A percentile compares a stretch with the other conserved stretches of the same genome.
phyloP scores from a whole-genome alignment of 2,329 filamentous ascomycete genomes.

The Cladorrhinum sp. region DNA sequence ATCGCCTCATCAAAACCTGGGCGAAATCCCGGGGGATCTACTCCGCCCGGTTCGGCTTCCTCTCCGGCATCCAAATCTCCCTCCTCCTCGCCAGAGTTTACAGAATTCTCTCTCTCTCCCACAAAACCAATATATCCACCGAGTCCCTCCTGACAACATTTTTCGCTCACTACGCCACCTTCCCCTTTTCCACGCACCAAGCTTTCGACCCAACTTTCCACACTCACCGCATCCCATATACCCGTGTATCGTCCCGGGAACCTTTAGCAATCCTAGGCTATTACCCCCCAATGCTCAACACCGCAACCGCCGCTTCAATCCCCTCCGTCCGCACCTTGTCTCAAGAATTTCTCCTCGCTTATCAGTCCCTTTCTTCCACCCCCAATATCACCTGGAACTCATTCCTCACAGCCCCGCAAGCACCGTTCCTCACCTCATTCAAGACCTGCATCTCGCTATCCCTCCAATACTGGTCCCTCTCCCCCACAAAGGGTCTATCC shows the following conservation, averaged over 20 bases:
- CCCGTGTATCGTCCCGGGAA: slow-evolving; percentile 51
- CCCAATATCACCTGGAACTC: slow-evolving; percentile 40
- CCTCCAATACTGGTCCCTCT: slow-evolving; percentile 63
- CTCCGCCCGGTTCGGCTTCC: slow-evolving; percentile 61
- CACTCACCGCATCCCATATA: slow-evolving; percentile 44
- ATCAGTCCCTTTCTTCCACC: slow-evolving; percentile 30
- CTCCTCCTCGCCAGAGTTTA: slow-evolving; percentile 58
- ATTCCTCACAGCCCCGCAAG: slow-evolving; percentile 38
- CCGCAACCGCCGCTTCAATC: slow-evolving; percentile 51
- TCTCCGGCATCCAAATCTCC: slow-evolving; percentile 64
- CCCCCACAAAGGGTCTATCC: slow-evolving; percentile 50
- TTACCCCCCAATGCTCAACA: slow-evolving; percentile 60
- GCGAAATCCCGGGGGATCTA: slow-evolving; percentile 61
- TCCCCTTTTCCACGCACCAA: slow-evolving; percentile 55
- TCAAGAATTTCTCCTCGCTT: slow-evolving; percentile 50
- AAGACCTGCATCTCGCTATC: slow-evolving; percentile 59
- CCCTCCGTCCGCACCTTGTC: slow-evolving; percentile 52
- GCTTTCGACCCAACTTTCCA: slow-evolving; percentile 62
- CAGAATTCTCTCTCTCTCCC: slow-evolving; percentile 47
- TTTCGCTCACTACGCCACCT: slow-evolving; percentile 59
- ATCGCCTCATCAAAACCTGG: slow-evolving; percentile 61
- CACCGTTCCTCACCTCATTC: slow-evolving; percentile 48
- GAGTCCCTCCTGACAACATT: slow-evolving; percentile 57
- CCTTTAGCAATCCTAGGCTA: slow-evolving; percentile 63
- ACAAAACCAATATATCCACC: slow-evolving; percentile 33